Evolutionary conservation across 257 asterid species (phyloP), one percentile per base, ranked within the genome.

Genomic region (Solanum commersonii): DNA sequence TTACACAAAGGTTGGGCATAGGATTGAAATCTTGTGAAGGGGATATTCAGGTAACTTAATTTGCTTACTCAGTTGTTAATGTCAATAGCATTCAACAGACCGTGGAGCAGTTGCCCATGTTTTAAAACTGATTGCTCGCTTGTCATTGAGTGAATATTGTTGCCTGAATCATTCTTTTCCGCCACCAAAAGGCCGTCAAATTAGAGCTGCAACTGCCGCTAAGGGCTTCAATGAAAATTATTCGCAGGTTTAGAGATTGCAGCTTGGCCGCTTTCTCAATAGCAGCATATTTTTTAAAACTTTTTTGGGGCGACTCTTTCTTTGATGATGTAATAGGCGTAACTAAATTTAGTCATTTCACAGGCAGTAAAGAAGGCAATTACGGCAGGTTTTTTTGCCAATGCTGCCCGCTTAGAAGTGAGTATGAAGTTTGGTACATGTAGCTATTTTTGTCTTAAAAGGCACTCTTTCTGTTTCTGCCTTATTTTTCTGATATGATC

Each of bases 331-430:
- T 44, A 79, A 81, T 16, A 29, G 42, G 44, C 4, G 2, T 22
- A n/a, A 67, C 73, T 46, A 34, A 31, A 52, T 63, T 88, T 87
- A 65, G 27, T 87, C 63, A 72, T 83, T 84, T 88, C 88, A 79
- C 98, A 97, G 99, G 96, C 85, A n/a, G 93, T 97, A 88, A 94
- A 98, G 91, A 96, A 94, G 91, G 96, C 99, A 84, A 87, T 97
- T 85, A 94, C 96, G 37, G 96, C 98, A 85, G 99, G 99, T 49
- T 97, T 95, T 93, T 97, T 97, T 4, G 92, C 98, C 81, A 95
- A 96, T 92, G 99, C 99, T 77, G 95, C 98, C 89, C 98, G 94
- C 73, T 90, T 97, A 89, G 99, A 97, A 89, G 99, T 95, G 90
- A 88, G 98, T 93, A 88, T 85, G 60, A 56, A 6, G 46, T 22